Base-by-base conservation (phyloP, 345 rosid species). In the Cardamine occulta region DNA sequence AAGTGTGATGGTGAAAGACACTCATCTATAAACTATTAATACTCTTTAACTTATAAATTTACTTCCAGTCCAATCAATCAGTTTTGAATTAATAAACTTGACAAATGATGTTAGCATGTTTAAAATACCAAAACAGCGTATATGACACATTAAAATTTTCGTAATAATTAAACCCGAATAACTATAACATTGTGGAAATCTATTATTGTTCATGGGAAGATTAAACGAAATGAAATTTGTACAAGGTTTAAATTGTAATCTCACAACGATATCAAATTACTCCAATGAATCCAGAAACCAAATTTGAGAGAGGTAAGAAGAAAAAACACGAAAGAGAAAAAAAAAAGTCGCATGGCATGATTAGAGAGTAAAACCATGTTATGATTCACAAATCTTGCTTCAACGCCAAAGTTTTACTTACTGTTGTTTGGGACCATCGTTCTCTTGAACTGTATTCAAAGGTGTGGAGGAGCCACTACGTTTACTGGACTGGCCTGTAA, bases 401-500 rank as follows among this genome's bases (percentile, higher is more conserved):
- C 15, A 34, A 75, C 73, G 17, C 69, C 63, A 48, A 75, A 29
- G 69, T 42, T 76, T 76, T 76, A 71, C 57, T 78, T 60, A 78
- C 77, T 78, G 74, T 14, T 72, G 74, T 61, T 73, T 73, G 6
- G 53, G 4, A 59, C 70, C 74, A 73, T 59, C 78, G 32, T 86
- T 89, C 82, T 93, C 96, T 71, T 83, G 89, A 63, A 31, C 52
- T 40, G 81, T 82, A 72, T 74, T 86, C 66, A 89, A 91, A 2
- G 98, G 98, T 42, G 99, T 93, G 28, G 95, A 62, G n/a, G 86
- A 24, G 47, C 93, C 96, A 39, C 87, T 88, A 80, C 81, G 89
- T 80, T 84, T 90, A 84, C 91, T 85, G 29, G 92, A 81, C 51
- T 89, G 90, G 29, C 93, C 96, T 1, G 96, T 90, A 24, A 90